Evolutionary conservation across 768 basidiomycete species (phyloP).

Genomic region (Neoboletus brunneissimus): DNA sequence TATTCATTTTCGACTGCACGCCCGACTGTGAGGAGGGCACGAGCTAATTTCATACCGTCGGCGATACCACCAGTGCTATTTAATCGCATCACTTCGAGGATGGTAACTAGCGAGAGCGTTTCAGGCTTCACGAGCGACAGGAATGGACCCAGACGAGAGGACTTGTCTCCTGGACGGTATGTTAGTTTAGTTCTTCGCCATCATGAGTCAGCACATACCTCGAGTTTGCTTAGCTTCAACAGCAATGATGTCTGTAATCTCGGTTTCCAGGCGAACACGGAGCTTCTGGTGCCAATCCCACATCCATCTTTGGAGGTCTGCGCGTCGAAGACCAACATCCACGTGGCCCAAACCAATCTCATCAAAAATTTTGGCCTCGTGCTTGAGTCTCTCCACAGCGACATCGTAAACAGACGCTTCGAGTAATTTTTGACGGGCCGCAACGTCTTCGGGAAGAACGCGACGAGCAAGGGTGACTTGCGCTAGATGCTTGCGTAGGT

Average conservation of each 20-base stretch:
- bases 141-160: constrained; percentile 59
- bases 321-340: constrained; percentile 41
- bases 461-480: constrained; percentile 61
- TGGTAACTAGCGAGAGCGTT: constrained; percentile 82
- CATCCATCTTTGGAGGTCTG: constrained; percentile 73
- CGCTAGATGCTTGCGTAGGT: constrained; percentile 66
- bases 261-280: constrained; percentile 45
- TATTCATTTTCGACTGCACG: constrained; percentile 88
- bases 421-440: constrained; percentile 73
- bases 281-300: constrained; percentile 79
- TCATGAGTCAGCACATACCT: constrained; percentile 14
- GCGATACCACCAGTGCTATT: constrained; percentile 72
- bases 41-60: constrained; percentile 86
- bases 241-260: constrained; percentile 45
- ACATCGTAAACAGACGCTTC: constrained; percentile 87
- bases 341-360: constrained; percentile 53
- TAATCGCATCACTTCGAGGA: constrained; percentile 84
- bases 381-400: constrained; percentile 66
- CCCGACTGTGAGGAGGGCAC: constrained; percentile 77
- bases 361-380: constrained; percentile 57
- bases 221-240: constrained; percentile 33
- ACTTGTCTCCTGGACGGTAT: constrained; percentile 7
- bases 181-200: background rate
- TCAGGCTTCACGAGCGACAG: constrained; percentile 71
- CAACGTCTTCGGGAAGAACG: constrained; percentile 63